phyloP scores from a whole-genome alignment of 495 filamentous ascomycete genomes.

The Baudoinia panamericana region DNA sequence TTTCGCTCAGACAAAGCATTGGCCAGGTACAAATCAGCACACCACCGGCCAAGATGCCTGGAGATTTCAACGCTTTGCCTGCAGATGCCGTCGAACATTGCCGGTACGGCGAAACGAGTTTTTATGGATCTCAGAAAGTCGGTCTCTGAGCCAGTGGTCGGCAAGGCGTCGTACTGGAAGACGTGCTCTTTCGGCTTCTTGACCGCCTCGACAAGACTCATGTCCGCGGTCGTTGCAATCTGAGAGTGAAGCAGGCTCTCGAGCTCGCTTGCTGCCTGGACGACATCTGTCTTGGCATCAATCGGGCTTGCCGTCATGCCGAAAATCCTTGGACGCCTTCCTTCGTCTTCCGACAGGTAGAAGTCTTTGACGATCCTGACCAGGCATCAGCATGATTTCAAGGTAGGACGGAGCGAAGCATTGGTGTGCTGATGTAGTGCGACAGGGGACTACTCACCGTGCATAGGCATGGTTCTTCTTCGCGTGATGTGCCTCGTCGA shows the following conservation, averaged over 20 bases:
- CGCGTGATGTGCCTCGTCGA: conserved; percentile 93
- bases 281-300: conserved; percentile 63
- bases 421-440: too few relatives aligned
- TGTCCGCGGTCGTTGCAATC: conserved; percentile 70
- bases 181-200: conserved; percentile 48
- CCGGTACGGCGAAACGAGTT: conserved; percentile 41
- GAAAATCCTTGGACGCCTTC: conserved; percentile 62
- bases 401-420: conserved; percentile 4
- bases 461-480: conserved; percentile 93
- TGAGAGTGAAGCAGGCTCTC: conserved; percentile 65
- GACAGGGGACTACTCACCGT: too few relatives aligned
- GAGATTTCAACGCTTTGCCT: conserved; percentile 42
- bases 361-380: conserved; percentile 83
- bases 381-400: conserved; percentile 23
- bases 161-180: conserved; percentile 42
- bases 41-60: conserved; percentile 71
- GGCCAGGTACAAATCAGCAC: conserved; percentile 69
- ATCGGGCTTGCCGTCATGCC: conserved; percentile 97
- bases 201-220: conserved; percentile 44
- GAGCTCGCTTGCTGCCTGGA: conserved; percentile 54
- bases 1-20: conserved; percentile 51
- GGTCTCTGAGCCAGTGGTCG: conserved; percentile 44
- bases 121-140: conserved; percentile 46
- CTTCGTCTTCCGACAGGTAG: conserved; percentile 42
- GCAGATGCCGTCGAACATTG: conserved; percentile 46